These are phyloP conservation scores for Candida fluviatilis DNA, from an alignment of 805 yeast species.

Conservation along the genomic window DNA sequence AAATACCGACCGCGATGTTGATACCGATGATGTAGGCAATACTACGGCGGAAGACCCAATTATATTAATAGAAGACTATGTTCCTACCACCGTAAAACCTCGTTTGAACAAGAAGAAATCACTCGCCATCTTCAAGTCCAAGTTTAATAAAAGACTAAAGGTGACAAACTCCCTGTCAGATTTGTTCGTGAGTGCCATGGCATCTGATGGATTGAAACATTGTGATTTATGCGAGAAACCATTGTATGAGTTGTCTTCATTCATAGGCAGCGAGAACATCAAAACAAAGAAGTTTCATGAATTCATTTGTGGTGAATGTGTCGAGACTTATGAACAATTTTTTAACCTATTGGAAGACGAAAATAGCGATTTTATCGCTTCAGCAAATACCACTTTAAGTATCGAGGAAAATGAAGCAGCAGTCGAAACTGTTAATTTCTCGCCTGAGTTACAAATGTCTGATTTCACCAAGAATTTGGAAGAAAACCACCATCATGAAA, in stretches of 20 bases:
- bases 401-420: not conserved
- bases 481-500: not conserved
- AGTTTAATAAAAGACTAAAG: slow-evolving; percentile 3
- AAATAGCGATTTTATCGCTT: not conserved
- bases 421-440: not conserved
- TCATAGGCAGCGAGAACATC: slow-evolving; percentile 14
- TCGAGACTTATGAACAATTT: slow-evolving; percentile 51
- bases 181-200: not conserved
- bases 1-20: not conserved
- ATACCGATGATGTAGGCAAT: not conserved
- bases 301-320: slow-evolving; percentile 61
- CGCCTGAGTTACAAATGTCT: not conserved
- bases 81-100: slow-evolving; percentile 13
- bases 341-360: slow-evolving; percentile 31
- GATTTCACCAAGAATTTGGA: not conserved
- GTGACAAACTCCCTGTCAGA: not conserved
- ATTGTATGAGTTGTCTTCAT: slow-evolving; percentile 54
- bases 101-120: slow-evolving; percentile 26
- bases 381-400: not conserved
- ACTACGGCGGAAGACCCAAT: slow-evolving; percentile 29
- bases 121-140: slow-evolving; percentile 35
- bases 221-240: slow-evolving; percentile 73
- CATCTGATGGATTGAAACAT: slow-evolving; percentile 34
- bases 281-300: slow-evolving; percentile 35
- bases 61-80: slow-evolving; percentile 56